phyloP scores from a whole-genome alignment of 2,329 filamentous ascomycete species.

The Corniculantispora saksenae region DNA sequence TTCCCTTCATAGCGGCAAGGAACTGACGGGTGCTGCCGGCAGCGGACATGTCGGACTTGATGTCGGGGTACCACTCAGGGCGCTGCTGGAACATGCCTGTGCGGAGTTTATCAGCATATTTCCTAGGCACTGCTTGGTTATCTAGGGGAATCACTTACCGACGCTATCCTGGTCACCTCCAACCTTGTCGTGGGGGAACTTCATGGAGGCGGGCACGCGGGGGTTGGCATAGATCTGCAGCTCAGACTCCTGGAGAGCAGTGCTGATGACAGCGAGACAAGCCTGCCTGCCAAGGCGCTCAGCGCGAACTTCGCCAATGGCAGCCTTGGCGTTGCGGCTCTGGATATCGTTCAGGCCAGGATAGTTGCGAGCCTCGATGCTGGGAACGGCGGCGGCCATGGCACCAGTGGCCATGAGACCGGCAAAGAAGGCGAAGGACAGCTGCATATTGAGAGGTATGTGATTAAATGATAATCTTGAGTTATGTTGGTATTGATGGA shows the following conservation, averaged over 20 bases:
- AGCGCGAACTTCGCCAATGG: conserved; percentile 8
- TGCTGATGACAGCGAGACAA: conserved; percentile 13
- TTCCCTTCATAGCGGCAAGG: conserved; percentile 6
- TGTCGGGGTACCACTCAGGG: neutral
- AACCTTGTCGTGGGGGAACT: conserved; percentile 12
- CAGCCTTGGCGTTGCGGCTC: conserved; percentile 12
- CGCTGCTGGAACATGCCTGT: conserved; percentile 18
- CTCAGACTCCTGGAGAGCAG: conserved; percentile 9
- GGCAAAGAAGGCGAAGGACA: conserved; percentile 2
- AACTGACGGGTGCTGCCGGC: conserved; percentile 11
- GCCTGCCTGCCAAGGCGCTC: conserved; percentile 7
- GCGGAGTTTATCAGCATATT: neutral
- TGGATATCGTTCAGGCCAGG: conserved; percentile 7
- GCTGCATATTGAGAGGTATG: conserved; percentile 7
- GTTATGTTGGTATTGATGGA: neutral
- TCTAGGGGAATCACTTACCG: neutral
- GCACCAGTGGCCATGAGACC: conserved; percentile 12
- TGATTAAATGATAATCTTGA: neutral
- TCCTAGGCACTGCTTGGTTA: no score
- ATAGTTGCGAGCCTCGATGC: neutral
- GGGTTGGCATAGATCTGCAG: conserved; percentile 17
- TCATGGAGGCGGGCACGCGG: conserved; percentile 8
- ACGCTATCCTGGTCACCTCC: conserved; percentile 16
- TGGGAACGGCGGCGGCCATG: neutral
- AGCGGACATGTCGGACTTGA: conserved; percentile 9